A percentile compares a stretch with the other conserved stretches of the same genome.
phyloP scores from a whole-genome alignment of 306 rosid species.

The Lathyrus tuberosus region DNA sequence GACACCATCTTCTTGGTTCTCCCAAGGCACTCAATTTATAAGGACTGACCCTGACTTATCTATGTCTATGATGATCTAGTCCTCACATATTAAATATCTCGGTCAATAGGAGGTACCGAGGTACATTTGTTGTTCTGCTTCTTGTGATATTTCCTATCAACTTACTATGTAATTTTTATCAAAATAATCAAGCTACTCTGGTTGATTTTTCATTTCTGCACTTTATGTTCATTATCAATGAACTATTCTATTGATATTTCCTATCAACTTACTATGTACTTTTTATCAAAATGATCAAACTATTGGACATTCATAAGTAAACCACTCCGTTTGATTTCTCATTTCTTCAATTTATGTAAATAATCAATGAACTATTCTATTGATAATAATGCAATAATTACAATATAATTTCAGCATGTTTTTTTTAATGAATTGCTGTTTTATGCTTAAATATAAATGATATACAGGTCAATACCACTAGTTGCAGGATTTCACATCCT shows the following conservation, averaged over 20 bases:
- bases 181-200: background rate
- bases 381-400: conserved; percentile 32
- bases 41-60: too few species aligned
- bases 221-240: conserved; percentile 18
- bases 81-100: too few species aligned
- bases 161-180: background rate
- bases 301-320: background rate
- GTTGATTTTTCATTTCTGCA: conserved; percentile 30
- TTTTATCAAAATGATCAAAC: background rate
- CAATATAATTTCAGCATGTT: conserved; percentile 30
- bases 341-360: conserved; percentile 26
- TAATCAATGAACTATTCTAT: conserved; percentile 23
- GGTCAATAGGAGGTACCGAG: too few species aligned
- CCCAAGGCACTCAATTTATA: too few species aligned
- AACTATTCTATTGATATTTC: conserved; percentile 32
- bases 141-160: conserved; percentile 19
- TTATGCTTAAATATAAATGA: conserved; percentile 45
- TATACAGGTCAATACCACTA: conserved; percentile 37
- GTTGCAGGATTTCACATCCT: conserved; percentile 38
- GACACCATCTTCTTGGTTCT: too few species aligned
- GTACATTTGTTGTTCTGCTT: background rate
- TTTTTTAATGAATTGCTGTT: conserved; percentile 41
- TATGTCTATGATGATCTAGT: too few species aligned
- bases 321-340: conserved; percentile 23
- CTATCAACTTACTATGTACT: background rate